These are phyloP conservation scores for Russula ochroleuca DNA, from an alignment of 768 basidiomycete species.

Conservation along the genomic window DNA sequence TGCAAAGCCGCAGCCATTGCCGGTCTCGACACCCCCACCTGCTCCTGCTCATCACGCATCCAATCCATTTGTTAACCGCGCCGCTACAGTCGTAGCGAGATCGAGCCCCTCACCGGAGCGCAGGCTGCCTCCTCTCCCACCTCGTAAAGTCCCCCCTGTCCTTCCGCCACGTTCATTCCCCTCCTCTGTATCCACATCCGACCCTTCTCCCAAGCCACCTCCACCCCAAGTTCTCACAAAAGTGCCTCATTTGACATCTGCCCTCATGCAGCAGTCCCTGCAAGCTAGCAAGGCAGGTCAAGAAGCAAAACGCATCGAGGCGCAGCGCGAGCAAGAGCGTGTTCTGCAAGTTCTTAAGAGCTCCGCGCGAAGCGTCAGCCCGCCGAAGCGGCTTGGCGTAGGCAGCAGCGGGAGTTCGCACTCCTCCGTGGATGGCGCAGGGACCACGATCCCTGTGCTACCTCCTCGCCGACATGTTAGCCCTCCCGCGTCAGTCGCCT, in stretches of 20 bases:
- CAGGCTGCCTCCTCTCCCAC: conserved; percentile 22
- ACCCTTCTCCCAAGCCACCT: conserved; percentile 24
- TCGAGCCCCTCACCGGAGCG: conserved; percentile 23
- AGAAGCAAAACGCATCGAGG: conserved; percentile 63
- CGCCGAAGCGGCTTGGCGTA: conserved; percentile 11
- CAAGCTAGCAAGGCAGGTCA: conserved; percentile 71
- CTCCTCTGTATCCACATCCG: conserved; percentile 23
- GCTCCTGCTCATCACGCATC: conserved; percentile 22
- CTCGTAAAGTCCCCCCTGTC: conserved; percentile 24
- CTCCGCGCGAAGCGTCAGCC: conserved; percentile 35
- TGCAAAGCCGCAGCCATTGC: neutral
- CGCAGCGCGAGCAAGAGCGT: conserved; percentile 62
- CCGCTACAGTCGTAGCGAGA: neutral
- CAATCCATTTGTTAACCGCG: conserved; percentile 27
- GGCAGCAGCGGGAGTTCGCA: conserved; percentile 17
- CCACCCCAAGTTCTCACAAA: conserved; percentile 28
- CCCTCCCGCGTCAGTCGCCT: conserved; percentile 34
- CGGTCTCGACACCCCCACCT: conserved; percentile 1
- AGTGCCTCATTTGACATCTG: conserved; percentile 50
- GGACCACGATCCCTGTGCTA: conserved; percentile 34
- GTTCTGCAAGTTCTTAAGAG: conserved; percentile 70
- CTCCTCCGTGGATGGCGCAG: conserved; percentile 28
- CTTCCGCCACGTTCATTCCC: conserved; percentile 27
- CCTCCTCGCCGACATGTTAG: conserved; percentile 39
- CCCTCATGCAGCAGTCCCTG: conserved; percentile 67